Evolutionary conservation across 106 monocot species (phyloP).

Genomic region (Phalaenopsis aphrodite): DNA sequence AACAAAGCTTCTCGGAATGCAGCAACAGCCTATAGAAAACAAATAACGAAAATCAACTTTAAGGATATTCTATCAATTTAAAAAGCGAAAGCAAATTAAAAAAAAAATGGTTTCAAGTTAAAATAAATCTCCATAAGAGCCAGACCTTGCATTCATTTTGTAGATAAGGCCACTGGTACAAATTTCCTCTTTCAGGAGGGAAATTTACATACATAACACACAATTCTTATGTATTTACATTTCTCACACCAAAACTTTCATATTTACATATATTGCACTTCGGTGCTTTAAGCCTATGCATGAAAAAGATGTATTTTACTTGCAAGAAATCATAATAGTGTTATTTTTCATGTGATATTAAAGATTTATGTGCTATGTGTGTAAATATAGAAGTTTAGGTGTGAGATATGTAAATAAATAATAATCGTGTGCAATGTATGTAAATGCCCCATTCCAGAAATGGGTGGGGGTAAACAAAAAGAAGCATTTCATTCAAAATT

Average conservation of each 20-base stretch:
- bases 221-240: too few relatives aligned
- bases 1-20: slow-evolving; percentile 73
- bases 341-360: too few relatives aligned
- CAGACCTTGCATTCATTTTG: neutral
- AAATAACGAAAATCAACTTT: neutral
- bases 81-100: neutral
- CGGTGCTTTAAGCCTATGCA: too few relatives aligned
- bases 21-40: slow-evolving; percentile 44
- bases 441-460: neutral
- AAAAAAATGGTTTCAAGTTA: neutral
- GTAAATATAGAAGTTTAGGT: too few relatives aligned
- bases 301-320: too few relatives aligned
- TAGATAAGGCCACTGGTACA: neutral
- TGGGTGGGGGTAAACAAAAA: neutral
- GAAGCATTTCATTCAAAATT: neutral
- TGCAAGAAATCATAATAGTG: too few relatives aligned
- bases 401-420: too few relatives aligned
- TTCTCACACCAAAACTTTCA: too few relatives aligned
- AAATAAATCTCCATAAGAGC: neutral
- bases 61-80: neutral
- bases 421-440: too few relatives aligned
- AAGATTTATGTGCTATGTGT: too few relatives aligned
- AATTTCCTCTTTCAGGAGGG: neutral
- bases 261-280: too few relatives aligned
- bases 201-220: too few relatives aligned